phyloP scores from a whole-genome alignment of 495 filamentous ascomycete genomes.

The Paragyromitra xinjiangensis region DNA sequence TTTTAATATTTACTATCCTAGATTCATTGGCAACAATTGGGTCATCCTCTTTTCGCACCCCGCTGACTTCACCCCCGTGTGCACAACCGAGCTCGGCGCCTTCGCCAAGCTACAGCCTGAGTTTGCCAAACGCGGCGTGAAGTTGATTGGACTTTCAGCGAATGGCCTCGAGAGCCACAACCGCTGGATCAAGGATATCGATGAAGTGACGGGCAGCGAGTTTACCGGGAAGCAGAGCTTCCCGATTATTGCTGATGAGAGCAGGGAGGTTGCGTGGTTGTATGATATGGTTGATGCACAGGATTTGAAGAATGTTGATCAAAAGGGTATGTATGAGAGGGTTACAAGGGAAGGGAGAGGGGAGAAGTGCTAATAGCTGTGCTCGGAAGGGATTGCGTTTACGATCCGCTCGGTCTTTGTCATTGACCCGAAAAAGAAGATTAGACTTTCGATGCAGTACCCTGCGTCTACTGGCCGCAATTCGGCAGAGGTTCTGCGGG shows the following conservation, averaged over 20 bases:
- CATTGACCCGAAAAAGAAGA: slow-evolving; percentile 75
- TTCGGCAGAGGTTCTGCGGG: slow-evolving; percentile 71
- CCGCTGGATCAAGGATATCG: slow-evolving; percentile 72
- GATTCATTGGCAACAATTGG: slow-evolving; percentile 69
- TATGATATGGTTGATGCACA: slow-evolving; percentile 72
- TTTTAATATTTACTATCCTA: slow-evolving; percentile 33
- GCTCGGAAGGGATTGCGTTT: slow-evolving; percentile 62
- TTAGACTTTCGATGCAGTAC: slow-evolving; percentile 71
- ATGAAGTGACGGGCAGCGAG: slow-evolving; percentile 66
- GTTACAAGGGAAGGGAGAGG: not conserved
- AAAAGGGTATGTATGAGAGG: slow-evolving; percentile 12
- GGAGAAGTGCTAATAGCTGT: not conserved
- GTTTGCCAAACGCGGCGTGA: slow-evolving; percentile 70
- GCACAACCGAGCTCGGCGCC: slow-evolving; percentile 74
- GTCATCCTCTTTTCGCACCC: slow-evolving; percentile 75
- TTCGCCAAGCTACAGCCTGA: slow-evolving; percentile 71
- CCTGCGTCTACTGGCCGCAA: slow-evolving; percentile 73
- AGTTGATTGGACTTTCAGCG: slow-evolving; percentile 73
- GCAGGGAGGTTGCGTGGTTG: slow-evolving; percentile 70
- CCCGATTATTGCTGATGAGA: slow-evolving; percentile 74
- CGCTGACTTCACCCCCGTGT: slow-evolving; percentile 75
- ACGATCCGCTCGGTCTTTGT: slow-evolving; percentile 76
- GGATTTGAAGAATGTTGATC: slow-evolving; percentile 29
- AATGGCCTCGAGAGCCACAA: slow-evolving; percentile 69
- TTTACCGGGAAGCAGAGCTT: slow-evolving; percentile 68